Percentiles rank a stretch among this genome's conserved stretches.
Evolutionary conservation across 768 basidiomycete genomes (phyloP).

Genomic region (Pulveroboletus ravenelii): DNA sequence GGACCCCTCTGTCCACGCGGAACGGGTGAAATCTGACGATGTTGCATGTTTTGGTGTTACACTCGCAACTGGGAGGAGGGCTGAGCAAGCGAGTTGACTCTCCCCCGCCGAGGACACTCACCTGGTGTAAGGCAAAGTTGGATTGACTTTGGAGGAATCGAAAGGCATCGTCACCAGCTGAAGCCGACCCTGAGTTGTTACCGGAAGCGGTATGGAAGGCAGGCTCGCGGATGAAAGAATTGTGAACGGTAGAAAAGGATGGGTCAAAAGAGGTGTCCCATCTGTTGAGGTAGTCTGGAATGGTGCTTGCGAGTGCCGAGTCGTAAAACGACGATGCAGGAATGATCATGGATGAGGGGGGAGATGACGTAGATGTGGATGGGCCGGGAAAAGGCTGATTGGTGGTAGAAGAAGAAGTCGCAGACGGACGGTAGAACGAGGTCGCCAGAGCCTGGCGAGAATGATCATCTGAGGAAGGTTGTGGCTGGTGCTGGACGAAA

Average conservation of each 20-base stretch:
- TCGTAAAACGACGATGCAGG: constrained; percentile 53
- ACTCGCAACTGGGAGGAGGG: neutral
- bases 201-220: neutral
- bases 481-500: neutral
- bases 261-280: constrained; percentile 18
- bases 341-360: constrained; percentile 44
- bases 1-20: constrained; percentile 2
- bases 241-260: constrained; percentile 1
- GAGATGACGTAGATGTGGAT: constrained; percentile 2
- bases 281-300: constrained; percentile 38
- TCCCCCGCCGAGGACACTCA: neutral
- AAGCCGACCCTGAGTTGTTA: neutral
- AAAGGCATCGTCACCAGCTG: neutral
- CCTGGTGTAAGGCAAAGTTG: neutral
- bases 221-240: neutral
- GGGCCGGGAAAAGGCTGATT: neutral
- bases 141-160: neutral
- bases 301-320: constrained; percentile 35
- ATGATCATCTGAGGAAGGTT: neutral
- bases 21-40: constrained; percentile 11
- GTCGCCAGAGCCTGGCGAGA: neutral
- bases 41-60: neutral
- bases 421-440: constrained; percentile 1
- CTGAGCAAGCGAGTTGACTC: neutral
- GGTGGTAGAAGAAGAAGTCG: neutral